Evolutionary conservation across 306 rosid species (phyloP).

Genomic region (Abrus pulchellus): DNA sequence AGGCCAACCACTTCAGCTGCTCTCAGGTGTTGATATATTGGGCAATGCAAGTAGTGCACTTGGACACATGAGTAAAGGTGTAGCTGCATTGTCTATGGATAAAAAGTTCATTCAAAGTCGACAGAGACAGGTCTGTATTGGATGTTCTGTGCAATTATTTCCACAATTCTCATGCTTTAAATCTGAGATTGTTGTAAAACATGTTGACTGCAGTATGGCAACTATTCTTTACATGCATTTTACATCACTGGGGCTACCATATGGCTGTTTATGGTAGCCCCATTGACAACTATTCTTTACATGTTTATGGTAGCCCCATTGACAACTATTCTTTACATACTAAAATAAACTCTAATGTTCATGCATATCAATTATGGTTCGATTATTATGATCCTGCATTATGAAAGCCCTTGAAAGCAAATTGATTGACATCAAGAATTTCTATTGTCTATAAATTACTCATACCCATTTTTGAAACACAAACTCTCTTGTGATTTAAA

Average conservation of each 20-base stretch:
- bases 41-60: constrained; percentile 99
- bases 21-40: constrained; percentile 96
- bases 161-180: constrained; percentile 31
- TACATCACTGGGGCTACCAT: not conserved
- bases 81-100: constrained; percentile 98
- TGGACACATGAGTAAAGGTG: constrained; percentile 99
- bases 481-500: too few relatives aligned
- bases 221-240: constrained; percentile 19
- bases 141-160: constrained; percentile 18
- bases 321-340: not conserved
- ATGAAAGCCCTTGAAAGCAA: constrained; percentile 28
- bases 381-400: constrained; percentile 6
- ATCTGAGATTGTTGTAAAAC: constrained; percentile 18
- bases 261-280: not conserved
- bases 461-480: too few relatives aligned
- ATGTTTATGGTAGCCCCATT: not conserved
- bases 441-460: not conserved
- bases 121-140: constrained; percentile 80
- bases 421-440: not conserved
- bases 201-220: constrained; percentile 23
- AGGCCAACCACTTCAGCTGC: constrained; percentile 96
- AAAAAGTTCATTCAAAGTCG: constrained; percentile 98
- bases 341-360: not conserved
- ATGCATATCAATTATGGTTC: not conserved
- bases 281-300: not conserved